A percentile compares a stretch with the other conserved stretches of the same genome.
These are phyloP conservation scores for Calonectria henricotiae DNA, from an alignment of 2,329 filamentous ascomycete species.

Conservation along the genomic window DNA sequence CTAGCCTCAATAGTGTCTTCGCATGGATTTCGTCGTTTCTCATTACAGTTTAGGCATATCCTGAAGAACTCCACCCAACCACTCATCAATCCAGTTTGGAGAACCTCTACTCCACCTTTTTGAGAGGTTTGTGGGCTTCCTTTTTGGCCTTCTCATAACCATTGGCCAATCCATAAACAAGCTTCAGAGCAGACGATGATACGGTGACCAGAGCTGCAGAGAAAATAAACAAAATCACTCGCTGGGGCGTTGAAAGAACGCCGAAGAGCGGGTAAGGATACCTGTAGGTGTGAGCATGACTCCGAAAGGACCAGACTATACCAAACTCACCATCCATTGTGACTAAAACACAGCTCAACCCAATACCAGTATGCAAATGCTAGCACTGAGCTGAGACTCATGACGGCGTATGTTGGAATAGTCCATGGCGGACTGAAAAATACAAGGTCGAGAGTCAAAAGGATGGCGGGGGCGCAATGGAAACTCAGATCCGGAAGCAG, in stretches of 20 bases:
- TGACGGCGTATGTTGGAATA: slow-evolving; percentile 72
- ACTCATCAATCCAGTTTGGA: background rate
- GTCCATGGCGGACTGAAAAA: slow-evolving; percentile 83
- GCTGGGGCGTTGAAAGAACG: slow-evolving; percentile 76
- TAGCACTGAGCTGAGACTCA: slow-evolving; percentile 72
- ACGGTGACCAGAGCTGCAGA: slow-evolving; percentile 81
- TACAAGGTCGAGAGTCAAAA: slow-evolving; percentile 77
- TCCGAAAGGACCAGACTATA: background rate
- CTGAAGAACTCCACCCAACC: too few relatives aligned
- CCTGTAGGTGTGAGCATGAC: slow-evolving; percentile 60
- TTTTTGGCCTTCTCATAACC: slow-evolving; percentile 63
- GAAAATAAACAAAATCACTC: slow-evolving; percentile 78
- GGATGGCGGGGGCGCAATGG: slow-evolving; percentile 77
- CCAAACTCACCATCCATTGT: slow-evolving; percentile 74
- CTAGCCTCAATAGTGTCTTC: background rate
- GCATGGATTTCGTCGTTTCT: background rate
- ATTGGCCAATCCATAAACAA: slow-evolving; percentile 79
- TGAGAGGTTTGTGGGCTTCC: slow-evolving; percentile 54
- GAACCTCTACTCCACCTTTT: slow-evolving; percentile 52
- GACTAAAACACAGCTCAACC: slow-evolving; percentile 80
- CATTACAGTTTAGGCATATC: background rate
- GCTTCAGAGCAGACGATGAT: slow-evolving; percentile 80
- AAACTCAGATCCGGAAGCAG: slow-evolving; percentile 75
- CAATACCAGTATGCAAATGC: slow-evolving; percentile 83
- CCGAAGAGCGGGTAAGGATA: slow-evolving; percentile 92